Conservation (phyloP, 176 grass and related monocot species). For the Thinopyrum elongatum region DNA sequence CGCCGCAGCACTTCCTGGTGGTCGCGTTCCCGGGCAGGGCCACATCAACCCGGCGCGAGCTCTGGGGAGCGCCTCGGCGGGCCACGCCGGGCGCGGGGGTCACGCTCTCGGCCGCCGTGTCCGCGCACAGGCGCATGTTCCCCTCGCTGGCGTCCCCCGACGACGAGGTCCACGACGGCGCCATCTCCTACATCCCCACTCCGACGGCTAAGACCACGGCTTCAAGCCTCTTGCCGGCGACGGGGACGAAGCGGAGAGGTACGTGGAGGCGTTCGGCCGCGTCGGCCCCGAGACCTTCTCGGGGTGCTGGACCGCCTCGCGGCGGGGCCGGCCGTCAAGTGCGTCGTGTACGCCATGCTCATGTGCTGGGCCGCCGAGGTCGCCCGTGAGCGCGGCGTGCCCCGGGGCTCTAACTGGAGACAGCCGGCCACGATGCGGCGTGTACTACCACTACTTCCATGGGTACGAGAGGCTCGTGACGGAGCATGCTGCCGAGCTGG, state of each 20-base stretch:
- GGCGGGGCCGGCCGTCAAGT: constrained; percentile 34
- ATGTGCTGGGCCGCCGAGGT: constrained; percentile 44
- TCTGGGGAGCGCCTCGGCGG: too few species aligned
- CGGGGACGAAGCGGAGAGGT: neutral
- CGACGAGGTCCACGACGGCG: constrained; percentile 24
- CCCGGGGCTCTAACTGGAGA: constrained; percentile 36
- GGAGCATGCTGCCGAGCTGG: constrained; percentile 27
- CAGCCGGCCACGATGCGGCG: constrained; percentile 42
- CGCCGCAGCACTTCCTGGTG: too few species aligned
- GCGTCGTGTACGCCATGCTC: constrained; percentile 39
- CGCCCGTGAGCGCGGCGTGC: constrained; percentile 22
- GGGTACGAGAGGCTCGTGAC: neutral
- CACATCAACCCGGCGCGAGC: too few species aligned
- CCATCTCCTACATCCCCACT: constrained; percentile 40
- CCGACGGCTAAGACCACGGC: constrained; percentile 27
- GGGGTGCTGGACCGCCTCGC: constrained; percentile 2
- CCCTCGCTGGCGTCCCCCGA: neutral
- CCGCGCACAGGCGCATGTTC: too few species aligned
- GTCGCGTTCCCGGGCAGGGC: too few species aligned
- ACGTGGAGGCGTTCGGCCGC: neutral
- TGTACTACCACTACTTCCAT: constrained; percentile 63
- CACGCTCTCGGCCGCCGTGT: too few species aligned
- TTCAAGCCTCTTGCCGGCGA: neutral
- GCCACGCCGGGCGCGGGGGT: too few species aligned
- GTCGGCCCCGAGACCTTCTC: constrained; percentile 26